A percentile compares a stretch with the other conserved stretches of the same genome.
Conservation (phyloP, 2,329 filamentous ascomycete species). For the Ophiosphaerella korrae region DNA sequence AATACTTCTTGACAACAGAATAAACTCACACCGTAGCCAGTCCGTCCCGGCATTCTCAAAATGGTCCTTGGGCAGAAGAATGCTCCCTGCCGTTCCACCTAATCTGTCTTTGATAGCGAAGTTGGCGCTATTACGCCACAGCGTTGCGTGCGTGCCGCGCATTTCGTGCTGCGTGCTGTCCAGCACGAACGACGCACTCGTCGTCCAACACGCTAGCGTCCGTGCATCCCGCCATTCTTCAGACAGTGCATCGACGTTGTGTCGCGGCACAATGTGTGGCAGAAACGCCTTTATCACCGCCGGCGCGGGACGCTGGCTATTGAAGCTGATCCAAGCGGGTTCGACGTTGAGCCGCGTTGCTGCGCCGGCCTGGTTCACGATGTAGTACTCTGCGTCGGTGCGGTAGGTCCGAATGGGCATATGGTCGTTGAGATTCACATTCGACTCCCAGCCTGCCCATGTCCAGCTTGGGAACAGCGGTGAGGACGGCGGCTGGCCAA, state of each 20-base stretch:
- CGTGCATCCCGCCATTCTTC: constrained; percentile 3
- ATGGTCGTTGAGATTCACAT: neutral
- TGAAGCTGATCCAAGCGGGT: neutral
- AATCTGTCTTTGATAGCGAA: constrained; percentile 3
- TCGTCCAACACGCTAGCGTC: neutral
- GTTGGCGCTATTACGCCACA: neutral
- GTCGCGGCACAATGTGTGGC: neutral
- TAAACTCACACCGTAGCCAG: constrained; percentile 4
- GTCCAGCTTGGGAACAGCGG: constrained; percentile 11
- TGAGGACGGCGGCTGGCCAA: neutral
- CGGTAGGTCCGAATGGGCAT: neutral
- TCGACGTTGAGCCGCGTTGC: constrained; percentile 1
- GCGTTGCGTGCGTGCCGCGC: neutral
- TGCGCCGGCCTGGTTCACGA: neutral
- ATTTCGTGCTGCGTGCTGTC: neutral
- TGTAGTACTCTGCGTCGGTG: constrained; percentile 7
- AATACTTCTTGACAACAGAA: neutral
- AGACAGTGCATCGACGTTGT: neutral
- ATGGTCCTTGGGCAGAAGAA: constrained; percentile 2
- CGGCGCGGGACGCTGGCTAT: neutral
- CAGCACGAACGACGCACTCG: neutral
- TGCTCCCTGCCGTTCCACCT: constrained; percentile 1
- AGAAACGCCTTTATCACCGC: neutral
- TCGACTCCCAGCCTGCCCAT: constrained; percentile 6
- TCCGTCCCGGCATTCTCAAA: neutral